These are phyloP conservation scores for Colletotrichum higginsianum DNA, from an alignment of 2,329 filamentous ascomycete genomes.

Conservation along the genomic window DNA sequence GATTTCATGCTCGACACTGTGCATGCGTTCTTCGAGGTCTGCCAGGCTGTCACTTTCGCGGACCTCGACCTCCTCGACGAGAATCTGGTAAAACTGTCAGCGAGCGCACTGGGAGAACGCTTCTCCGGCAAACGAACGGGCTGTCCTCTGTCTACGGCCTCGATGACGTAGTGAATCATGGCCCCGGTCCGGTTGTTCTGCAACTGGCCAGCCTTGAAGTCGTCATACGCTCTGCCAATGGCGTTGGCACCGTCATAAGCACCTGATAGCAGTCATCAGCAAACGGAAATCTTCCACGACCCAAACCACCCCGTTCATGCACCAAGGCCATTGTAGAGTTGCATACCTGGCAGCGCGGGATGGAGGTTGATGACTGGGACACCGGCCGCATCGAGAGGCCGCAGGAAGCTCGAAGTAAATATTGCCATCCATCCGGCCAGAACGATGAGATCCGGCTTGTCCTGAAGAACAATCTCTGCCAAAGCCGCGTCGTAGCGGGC, in stretches of 20 bases:
- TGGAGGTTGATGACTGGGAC: conserved; percentile 87
- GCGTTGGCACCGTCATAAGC: conserved; percentile 84
- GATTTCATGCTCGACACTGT: conserved; percentile 81
- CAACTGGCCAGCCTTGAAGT: conserved; percentile 75
- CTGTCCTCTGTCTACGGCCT: conserved; percentile 83
- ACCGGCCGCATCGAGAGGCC: conserved; percentile 73
- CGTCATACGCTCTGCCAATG: conserved; percentile 83
- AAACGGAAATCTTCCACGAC: background rate
- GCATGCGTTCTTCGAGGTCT: conserved; percentile 78
- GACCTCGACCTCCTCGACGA: conserved; percentile 75
- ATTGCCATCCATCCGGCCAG: conserved; percentile 93
- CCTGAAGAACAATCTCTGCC: conserved; percentile 75
- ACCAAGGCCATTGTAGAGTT: conserved; percentile 48
- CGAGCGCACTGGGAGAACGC: conserved; percentile 22
- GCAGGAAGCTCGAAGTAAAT: conserved; percentile 78
- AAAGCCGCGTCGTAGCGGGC: conserved; percentile 82
- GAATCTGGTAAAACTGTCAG: conserved; percentile 8
- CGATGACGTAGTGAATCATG: conserved; percentile 90
- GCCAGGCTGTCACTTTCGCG: conserved; percentile 70
- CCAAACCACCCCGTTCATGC: background rate
- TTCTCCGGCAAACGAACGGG: conserved; percentile 66
- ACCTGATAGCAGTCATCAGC: conserved; percentile 58
- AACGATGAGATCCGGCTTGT: conserved; percentile 81
- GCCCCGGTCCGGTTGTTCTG: conserved; percentile 82
- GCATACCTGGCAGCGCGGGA: conserved; percentile 75